phyloP scores from a whole-genome alignment of 257 asterid genomes.

The Capsicum pubescens region DNA sequence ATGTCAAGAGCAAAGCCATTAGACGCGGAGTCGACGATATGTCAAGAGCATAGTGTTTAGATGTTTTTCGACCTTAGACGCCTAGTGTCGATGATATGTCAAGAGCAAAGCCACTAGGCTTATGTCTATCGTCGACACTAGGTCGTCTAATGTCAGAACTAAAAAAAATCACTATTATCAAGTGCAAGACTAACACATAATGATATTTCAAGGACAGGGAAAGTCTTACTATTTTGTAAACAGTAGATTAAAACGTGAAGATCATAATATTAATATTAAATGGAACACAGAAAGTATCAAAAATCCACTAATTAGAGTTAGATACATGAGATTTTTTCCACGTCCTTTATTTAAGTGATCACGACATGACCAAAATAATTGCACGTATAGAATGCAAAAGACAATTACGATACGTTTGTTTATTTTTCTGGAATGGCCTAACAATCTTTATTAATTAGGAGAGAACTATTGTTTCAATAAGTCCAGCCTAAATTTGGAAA shows the following conservation, averaged over 20 bases:
- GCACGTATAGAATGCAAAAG: neutral
- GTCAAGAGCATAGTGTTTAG: too few relatives aligned
- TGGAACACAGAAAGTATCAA: neutral
- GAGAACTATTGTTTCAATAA: slow-evolving; percentile 7
- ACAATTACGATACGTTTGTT: neutral
- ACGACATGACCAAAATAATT: neutral
- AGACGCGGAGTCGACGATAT: too few relatives aligned
- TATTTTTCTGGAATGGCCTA: neutral
- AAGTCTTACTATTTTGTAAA: too few relatives aligned
- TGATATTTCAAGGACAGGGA: neutral
- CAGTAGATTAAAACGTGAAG: too few relatives aligned
- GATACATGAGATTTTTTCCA: neutral
- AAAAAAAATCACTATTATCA: neutral
- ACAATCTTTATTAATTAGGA: neutral
- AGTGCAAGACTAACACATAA: neutral
- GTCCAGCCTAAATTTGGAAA: slow-evolving; percentile 23
- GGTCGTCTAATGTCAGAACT: too few relatives aligned
- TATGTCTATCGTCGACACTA: too few relatives aligned
- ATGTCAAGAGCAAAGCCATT: too few relatives aligned
- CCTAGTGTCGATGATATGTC: too few relatives aligned
- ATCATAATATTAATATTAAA: neutral
- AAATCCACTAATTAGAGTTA: neutral
- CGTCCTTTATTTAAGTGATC: neutral
- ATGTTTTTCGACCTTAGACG: too few relatives aligned
- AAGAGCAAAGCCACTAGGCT: too few relatives aligned